Conservation (phyloP, 1,284 basidiomycete species). For the Schizophyllum amplum region DNA sequence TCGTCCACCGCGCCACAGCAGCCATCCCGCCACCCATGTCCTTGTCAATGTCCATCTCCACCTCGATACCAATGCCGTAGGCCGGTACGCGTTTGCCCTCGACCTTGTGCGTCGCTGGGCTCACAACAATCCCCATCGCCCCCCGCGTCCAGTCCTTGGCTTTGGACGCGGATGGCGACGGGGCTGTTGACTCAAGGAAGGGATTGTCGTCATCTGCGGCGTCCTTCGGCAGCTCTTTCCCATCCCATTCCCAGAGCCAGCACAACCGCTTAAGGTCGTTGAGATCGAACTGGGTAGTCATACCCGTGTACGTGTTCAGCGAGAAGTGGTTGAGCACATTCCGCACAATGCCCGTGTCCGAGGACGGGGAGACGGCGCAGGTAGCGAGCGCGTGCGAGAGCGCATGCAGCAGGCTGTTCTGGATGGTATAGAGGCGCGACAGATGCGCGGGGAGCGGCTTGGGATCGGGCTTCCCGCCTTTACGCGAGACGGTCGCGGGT, state of each 20-base stretch:
- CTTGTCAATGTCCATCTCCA: slow-evolving; percentile 76
- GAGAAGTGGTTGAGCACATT: slow-evolving; percentile 75
- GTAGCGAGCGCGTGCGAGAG: slow-evolving; percentile 77
- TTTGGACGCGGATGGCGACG: slow-evolving; percentile 20
- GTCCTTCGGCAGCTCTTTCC: slow-evolving; percentile 27
- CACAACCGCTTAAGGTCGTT: slow-evolving; percentile 67
- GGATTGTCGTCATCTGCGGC: slow-evolving; percentile 60
- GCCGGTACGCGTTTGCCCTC: slow-evolving; percentile 63
- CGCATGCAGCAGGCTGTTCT: slow-evolving; percentile 66
- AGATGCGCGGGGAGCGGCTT: slow-evolving; percentile 48
- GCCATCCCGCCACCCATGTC: slow-evolving; percentile 73
- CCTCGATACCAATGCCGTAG: slow-evolving; percentile 78
- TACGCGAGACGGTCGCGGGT: slow-evolving; percentile 36
- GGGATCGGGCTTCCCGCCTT: slow-evolving; percentile 15
- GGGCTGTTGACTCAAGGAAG: slow-evolving; percentile 40
- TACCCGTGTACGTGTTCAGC: slow-evolving; percentile 57
- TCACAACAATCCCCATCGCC: slow-evolving; percentile 68
- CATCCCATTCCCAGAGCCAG: slow-evolving; percentile 87
- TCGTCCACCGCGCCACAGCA: slow-evolving; percentile 77
- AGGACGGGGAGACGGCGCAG: slow-evolving; percentile 65
- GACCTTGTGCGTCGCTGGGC: slow-evolving; percentile 57
- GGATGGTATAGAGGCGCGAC: slow-evolving; percentile 48
- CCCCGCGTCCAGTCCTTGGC: slow-evolving; percentile 68
- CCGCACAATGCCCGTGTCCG: slow-evolving; percentile 64
- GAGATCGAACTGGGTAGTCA: slow-evolving; percentile 51